phyloP scores from a whole-genome alignment of 1,139 yeast species.

The Taphrina wiesneri region DNA sequence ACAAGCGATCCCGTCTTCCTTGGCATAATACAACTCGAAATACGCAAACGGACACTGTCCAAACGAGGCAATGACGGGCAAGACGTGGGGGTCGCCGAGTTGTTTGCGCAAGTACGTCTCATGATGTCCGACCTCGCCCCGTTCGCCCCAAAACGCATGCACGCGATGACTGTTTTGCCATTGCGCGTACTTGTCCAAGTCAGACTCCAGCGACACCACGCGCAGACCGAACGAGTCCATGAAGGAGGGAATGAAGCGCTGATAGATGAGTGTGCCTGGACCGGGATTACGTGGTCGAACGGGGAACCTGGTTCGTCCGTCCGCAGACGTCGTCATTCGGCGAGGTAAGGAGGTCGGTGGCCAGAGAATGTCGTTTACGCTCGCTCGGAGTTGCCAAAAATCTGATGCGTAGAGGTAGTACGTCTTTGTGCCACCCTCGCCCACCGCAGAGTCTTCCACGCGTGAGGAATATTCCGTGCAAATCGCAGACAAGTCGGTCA shows the following conservation, averaged over 20 bases:
- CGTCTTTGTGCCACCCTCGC: not conserved
- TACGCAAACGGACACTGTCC: conserved; percentile 39
- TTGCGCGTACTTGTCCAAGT: not conserved
- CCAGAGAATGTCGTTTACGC: not conserved
- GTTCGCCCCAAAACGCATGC: conserved; percentile 41
- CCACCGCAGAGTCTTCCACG: not conserved
- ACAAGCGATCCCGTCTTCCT: conserved; percentile 40
- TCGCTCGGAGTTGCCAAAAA: conserved; percentile 6
- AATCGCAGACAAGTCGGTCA: not conserved
- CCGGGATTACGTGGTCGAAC: not conserved
- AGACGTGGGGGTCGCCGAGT: conserved; percentile 38
- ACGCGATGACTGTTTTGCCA: conserved; percentile 42
- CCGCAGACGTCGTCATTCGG: not conserved
- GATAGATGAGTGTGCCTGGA: not conserved
- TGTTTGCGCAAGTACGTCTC: conserved; percentile 36
- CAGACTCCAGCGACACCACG: not conserved
- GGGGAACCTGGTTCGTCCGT: not conserved
- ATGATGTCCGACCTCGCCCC: conserved; percentile 37
- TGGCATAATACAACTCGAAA: conserved; percentile 40
- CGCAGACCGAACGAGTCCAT: not conserved
- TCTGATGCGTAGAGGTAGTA: conserved; percentile 13
- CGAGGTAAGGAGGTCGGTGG: not conserved
- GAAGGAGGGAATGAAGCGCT: not conserved
- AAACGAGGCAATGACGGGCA: conserved; percentile 39
- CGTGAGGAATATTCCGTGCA: not conserved